A percentile compares a stretch with the other conserved stretches of the same genome.
Conservation (phyloP, 2,329 filamentous ascomycete species). For the Xylariales sp. region DNA sequence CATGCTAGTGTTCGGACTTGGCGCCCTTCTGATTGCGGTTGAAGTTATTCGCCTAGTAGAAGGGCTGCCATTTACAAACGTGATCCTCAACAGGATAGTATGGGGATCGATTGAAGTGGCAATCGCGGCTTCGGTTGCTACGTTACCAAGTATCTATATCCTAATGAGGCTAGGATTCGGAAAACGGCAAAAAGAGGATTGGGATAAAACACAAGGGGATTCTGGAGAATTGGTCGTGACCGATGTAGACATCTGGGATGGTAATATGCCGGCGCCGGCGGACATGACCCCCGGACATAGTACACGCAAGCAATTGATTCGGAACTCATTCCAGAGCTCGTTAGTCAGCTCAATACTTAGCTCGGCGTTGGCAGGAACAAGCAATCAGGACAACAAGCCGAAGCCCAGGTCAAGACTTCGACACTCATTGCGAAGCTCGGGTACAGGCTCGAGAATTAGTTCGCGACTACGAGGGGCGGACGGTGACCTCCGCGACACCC, state of each 20-base stretch:
- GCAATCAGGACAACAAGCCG: conserved; percentile 12
- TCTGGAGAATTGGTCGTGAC: not conserved
- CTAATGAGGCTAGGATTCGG: conserved; percentile 17
- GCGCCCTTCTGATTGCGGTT: conserved; percentile 31
- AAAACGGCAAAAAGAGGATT: not conserved
- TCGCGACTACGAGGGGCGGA: not conserved
- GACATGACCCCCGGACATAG: not conserved
- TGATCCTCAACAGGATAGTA: conserved; percentile 21
- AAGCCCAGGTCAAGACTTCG: not conserved
- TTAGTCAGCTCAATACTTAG: not conserved
- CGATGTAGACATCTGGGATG: not conserved
- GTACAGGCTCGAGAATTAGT: conserved; percentile 12
- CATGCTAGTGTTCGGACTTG: conserved; percentile 22
- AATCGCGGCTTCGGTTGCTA: conserved; percentile 32
- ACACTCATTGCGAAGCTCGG: conserved; percentile 10
- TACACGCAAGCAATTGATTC: not conserved
- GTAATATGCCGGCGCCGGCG: not conserved
- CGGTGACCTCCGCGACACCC: not conserved
- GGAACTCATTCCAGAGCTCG: not conserved
- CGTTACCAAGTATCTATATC: conserved; percentile 34
- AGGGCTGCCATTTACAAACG: conserved; percentile 19
- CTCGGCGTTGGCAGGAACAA: not conserved
- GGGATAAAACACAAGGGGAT: not conserved
- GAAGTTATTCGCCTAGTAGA: conserved; percentile 33
- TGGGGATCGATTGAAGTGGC: conserved; percentile 37